Evolutionary conservation across 345 rosid species (phyloP).

Genomic region (Mallotus nudiflorus): DNA sequence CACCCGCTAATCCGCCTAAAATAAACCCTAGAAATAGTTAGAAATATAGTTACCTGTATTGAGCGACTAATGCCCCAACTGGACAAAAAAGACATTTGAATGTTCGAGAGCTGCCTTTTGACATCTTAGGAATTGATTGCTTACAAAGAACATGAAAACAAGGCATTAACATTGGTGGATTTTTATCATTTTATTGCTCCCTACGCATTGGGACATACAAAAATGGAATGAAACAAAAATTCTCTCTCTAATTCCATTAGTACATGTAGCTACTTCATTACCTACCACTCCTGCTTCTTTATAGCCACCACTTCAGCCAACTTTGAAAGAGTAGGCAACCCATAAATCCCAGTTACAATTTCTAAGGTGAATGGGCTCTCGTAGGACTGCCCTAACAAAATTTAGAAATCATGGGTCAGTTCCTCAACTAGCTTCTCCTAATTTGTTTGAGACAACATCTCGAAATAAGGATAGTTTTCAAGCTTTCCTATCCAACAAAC

Average conservation of each 20-base stretch:
- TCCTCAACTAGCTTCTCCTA: conserved; percentile 57
- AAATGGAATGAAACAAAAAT: conserved; percentile 69
- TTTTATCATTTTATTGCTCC: conserved; percentile 64
- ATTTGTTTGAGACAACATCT: conserved; percentile 38
- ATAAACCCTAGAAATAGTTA: conserved; percentile 17
- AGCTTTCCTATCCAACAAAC: conserved; percentile 53
- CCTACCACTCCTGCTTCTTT: conserved; percentile 66
- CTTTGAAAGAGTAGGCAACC: conserved; percentile 66
- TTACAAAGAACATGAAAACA: conserved; percentile 76
- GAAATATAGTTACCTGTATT: conserved; percentile 56
- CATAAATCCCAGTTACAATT: conserved; percentile 65
- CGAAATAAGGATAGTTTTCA: conserved; percentile 56
- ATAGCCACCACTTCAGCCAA: conserved; percentile 63
- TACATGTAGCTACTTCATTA: conserved; percentile 60
- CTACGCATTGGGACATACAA: conserved; percentile 72
- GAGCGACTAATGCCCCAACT: conserved; percentile 37
- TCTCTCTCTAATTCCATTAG: conserved; percentile 60
- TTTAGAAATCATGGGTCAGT: conserved; percentile 49
- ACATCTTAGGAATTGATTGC: conserved; percentile 66
- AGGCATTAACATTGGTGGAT: conserved; percentile 71
- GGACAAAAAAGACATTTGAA: conserved; percentile 77
- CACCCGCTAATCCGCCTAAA: neutral
- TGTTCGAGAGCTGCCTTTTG: conserved; percentile 44
- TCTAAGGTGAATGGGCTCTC: conserved; percentile 51
- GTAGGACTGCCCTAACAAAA: conserved; percentile 48